Evolutionary conservation across 202 grass and related monocot genomes (phyloP).

Genomic region (Panicum hallii): DNA sequence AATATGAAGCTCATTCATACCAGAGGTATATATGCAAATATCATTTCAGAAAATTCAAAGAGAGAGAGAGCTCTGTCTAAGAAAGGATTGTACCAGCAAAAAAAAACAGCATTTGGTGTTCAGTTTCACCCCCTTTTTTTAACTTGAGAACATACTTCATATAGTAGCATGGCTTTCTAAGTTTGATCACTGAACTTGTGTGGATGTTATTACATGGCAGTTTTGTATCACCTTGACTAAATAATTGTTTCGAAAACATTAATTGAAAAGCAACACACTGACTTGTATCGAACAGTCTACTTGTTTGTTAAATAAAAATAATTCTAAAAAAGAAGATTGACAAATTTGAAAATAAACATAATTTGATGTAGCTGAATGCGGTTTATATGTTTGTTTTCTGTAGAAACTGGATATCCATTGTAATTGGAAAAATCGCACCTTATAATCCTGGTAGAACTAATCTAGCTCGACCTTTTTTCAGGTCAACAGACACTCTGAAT

Average conservation of each 20-base stretch:
- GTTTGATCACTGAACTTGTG: constrained; percentile 22
- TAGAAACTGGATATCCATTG: constrained; percentile 6
- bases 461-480: constrained; percentile 23
- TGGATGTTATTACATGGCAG: constrained; percentile 36
- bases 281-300: not conserved
- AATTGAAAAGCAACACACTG: not conserved
- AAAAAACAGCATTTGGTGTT: not conserved
- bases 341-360: constrained; percentile 23
- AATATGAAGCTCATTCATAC: not conserved
- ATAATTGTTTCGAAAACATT: constrained; percentile 6
- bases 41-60: constrained; percentile 13
- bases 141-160: not conserved
- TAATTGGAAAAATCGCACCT: constrained; percentile 1
- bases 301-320: constrained; percentile 6
- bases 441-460: constrained; percentile 29
- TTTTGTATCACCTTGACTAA: constrained; percentile 11
- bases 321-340: not conserved
- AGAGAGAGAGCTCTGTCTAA: not conserved
- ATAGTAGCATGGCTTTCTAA: not conserved
- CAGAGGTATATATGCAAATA: constrained; percentile 1
- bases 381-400: not conserved
- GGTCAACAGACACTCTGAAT: not conserved
- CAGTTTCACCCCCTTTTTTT: not conserved
- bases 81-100: constrained; percentile 35
- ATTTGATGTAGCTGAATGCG: not conserved